These are phyloP conservation scores for Metschnikowia lachancei DNA, from an alignment of 805 yeast species.

Conservation along the genomic window DNA sequence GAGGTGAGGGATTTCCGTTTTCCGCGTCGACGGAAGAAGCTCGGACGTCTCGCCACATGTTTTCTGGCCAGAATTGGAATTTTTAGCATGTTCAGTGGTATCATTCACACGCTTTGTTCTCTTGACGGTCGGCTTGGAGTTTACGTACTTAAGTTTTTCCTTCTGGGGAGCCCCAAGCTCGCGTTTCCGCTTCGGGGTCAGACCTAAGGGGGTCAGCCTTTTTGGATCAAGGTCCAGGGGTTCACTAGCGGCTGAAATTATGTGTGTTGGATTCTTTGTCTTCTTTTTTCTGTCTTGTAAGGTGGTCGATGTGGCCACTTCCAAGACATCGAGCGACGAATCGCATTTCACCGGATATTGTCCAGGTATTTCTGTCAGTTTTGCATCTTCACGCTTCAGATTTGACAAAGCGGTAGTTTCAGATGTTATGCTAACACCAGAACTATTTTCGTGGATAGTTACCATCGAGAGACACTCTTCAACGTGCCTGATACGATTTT, in stretches of 20 bases:
- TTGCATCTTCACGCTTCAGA: too few relatives aligned
- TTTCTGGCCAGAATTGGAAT: background rate
- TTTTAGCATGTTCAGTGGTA: constrained; percentile 3
- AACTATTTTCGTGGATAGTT: constrained; percentile 27
- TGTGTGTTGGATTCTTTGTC: too few relatives aligned
- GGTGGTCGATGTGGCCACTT: background rate
- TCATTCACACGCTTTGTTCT: constrained; percentile 9
- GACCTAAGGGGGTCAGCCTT: too few relatives aligned
- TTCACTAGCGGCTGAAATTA: too few relatives aligned
- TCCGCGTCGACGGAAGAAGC: constrained; percentile 15
- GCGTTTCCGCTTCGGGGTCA: constrained; percentile 4
- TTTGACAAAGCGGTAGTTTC: background rate
- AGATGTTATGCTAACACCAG: background rate
- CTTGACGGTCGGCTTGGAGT: constrained; percentile 10
- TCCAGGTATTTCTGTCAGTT: too few relatives aligned
- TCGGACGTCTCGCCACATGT: constrained; percentile 1
- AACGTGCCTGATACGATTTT: constrained; percentile 52
- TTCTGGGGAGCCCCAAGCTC: constrained; percentile 14
- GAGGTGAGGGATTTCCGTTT: constrained; percentile 49
- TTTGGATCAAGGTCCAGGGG: too few relatives aligned
- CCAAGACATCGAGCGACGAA: too few relatives aligned
- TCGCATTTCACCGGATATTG: too few relatives aligned
- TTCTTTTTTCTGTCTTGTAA: too few relatives aligned
- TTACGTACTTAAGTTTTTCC: constrained; percentile 12
- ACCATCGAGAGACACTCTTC: constrained; percentile 47